Conservation (phyloP, 257 asterid species). For the Fraxinus pennsylvanica region DNA sequence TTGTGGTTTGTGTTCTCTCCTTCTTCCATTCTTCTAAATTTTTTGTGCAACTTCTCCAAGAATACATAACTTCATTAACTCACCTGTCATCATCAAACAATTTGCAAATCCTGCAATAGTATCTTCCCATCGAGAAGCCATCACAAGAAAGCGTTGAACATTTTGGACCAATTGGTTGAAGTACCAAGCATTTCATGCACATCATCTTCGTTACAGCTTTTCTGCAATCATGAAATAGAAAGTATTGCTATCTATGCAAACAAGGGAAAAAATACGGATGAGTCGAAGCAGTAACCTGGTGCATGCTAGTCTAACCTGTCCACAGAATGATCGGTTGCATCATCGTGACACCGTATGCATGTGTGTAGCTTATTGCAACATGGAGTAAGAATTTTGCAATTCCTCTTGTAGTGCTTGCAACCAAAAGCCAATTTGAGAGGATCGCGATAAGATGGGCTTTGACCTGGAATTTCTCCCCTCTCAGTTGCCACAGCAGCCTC, state of each 20-base stretch:
- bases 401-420: constrained; percentile 81
- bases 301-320: constrained; percentile 61
- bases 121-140: constrained; percentile 75
- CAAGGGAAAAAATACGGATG: constrained; percentile 1
- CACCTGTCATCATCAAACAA: constrained; percentile 80
- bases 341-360: constrained; percentile 92
- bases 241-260: constrained; percentile 24
- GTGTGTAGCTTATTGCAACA: constrained; percentile 80
- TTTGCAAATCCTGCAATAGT: constrained; percentile 79
- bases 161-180: constrained; percentile 62
- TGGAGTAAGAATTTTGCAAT: constrained; percentile 70
- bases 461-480: constrained; percentile 59
- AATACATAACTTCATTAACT: constrained; percentile 28
- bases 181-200: constrained; percentile 83
- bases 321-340: constrained; percentile 64
- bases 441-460: constrained; percentile 61
- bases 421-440: constrained; percentile 53
- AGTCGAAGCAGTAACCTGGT: constrained; percentile 21
- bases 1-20: too few relatives aligned
- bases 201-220: constrained; percentile 67
- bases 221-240: constrained; percentile 48
- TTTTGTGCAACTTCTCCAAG: background rate
- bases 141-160: constrained; percentile 56
- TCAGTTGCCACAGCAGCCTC: constrained; percentile 36
- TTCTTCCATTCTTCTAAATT: too few relatives aligned